Conservation (phyloP, 2,329 filamentous ascomycete genomes). For the Verticillium longisporum region DNA sequence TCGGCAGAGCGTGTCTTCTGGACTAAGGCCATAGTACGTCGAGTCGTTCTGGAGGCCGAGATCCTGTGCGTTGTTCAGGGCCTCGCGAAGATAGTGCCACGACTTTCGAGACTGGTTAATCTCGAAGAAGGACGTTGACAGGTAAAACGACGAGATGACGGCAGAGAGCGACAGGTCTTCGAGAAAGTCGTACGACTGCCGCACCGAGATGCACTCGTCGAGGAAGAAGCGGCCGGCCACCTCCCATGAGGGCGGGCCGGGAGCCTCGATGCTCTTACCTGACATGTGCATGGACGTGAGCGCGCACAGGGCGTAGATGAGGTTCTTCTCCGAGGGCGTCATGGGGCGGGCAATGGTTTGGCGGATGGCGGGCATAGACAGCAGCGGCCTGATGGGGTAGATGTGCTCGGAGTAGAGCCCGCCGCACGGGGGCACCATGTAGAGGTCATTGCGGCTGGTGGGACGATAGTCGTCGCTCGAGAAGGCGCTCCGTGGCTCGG, state of each 20-base stretch:
- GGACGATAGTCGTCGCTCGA: constrained; percentile 36
- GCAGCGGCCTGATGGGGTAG: constrained; percentile 57
- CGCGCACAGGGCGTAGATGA: constrained; percentile 51
- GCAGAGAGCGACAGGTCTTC: constrained; percentile 47
- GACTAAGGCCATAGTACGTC: constrained; percentile 40
- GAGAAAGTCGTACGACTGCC: constrained; percentile 50
- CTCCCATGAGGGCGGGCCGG: constrained; percentile 35
- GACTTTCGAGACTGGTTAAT: constrained; percentile 55
- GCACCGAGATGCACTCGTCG: constrained; percentile 49
- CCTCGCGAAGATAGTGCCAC: constrained; percentile 56
- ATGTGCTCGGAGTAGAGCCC: constrained; percentile 56
- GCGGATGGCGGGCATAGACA: constrained; percentile 49
- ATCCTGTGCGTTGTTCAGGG: constrained; percentile 52
- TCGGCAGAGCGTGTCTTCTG: constrained; percentile 44
- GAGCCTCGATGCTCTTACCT: constrained; percentile 30
- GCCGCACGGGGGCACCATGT: constrained; percentile 46
- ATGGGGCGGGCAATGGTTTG: constrained; percentile 37
- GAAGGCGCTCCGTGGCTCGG: constrained; percentile 29
- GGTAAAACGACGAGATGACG: constrained; percentile 56
- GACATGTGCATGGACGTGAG: constrained; percentile 45
- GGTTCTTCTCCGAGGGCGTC: constrained; percentile 30
- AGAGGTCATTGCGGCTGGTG: constrained; percentile 32
- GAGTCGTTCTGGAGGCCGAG: constrained; percentile 52
- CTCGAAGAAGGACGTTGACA: constrained; percentile 54
- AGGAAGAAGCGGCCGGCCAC: constrained; percentile 47